Base-by-base conservation (phyloP, 129 eudicot species). In the Helianthus tuberosus region DNA sequence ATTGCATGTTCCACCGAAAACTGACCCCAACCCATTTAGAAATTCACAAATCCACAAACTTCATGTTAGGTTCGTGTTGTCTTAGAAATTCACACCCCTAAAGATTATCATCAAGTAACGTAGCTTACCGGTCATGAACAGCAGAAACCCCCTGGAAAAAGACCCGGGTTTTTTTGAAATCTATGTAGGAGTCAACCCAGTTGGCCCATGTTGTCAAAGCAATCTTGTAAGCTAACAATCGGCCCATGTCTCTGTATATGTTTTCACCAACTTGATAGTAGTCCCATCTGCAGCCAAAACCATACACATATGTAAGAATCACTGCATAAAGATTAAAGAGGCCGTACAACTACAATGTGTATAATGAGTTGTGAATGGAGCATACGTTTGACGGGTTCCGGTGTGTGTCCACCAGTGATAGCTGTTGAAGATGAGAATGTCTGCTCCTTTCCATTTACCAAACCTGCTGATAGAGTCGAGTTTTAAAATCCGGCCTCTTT, bases 351-450 rank as follows among this genome's bases (percentile, higher is more conserved):
- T 61, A 61, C 46, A 15, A 15, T 39, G 27, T 64, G 14, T 50
- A 39, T n/a, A n/a, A 64, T 0, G 7, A 39, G 51, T 39, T 64
- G 29, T 38, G 9, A 16, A 74, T n/a, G 7, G 72, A 35, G 51
- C 89, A 0, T 69, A 92, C 96, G 87, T 82, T 63, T 74, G 86
- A 17, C 55, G 73, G 64, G 32, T 49, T 39, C 91, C 92, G 4
- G 81, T 80, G 62, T 93, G 97, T 1, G 76, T 57, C 98, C 98
- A 90, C 98, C 98, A 93, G 53, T 93, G 98, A 81, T 86, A 93
- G 80, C 87, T 86, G 71, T 90, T 88, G 88, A 93, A 93, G 74
- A 93, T 83, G 35, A 93, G 77, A 23, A 93, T 25, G n/a, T 93
- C 97, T 51, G 43, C 74, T 15, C 89, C 93, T 62, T 72, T 77